Evolutionary conservation across 2,329 filamentous ascomycete species (phyloP).

Genomic region (Beauveria medogensis): DNA sequence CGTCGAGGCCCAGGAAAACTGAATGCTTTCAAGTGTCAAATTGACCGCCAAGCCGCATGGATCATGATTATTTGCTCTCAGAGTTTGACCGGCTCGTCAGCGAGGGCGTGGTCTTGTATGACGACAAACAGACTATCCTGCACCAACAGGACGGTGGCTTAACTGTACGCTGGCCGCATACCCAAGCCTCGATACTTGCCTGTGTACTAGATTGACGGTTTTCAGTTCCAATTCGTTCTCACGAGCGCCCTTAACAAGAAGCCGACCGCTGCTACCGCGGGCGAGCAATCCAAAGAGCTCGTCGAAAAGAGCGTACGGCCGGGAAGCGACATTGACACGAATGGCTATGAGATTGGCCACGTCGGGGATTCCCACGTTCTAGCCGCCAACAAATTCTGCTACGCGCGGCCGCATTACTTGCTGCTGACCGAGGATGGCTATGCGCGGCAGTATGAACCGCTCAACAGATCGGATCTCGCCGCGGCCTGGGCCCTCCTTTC

Average conservation of each 20-base stretch:
- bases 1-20: neutral
- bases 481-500: slow-evolving; percentile 27
- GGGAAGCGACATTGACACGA: slow-evolving; percentile 34
- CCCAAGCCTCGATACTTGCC: neutral
- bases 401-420: slow-evolving; percentile 38
- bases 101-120: slow-evolving; percentile 11
- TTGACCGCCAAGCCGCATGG: neutral
- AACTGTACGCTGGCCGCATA: neutral
- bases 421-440: slow-evolving; percentile 39
- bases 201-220: neutral
- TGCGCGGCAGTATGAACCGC: slow-evolving; percentile 35
- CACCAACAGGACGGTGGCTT: slow-evolving; percentile 4
- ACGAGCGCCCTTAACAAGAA: slow-evolving; percentile 11
- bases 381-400: slow-evolving; percentile 40
- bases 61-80: neutral
- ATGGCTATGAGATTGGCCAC: slow-evolving; percentile 31
- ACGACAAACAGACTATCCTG: slow-evolving; percentile 9
- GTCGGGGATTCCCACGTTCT: slow-evolving; percentile 36
- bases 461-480: slow-evolving; percentile 31
- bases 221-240: slow-evolving; percentile 11
- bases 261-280: slow-evolving; percentile 1
- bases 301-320: slow-evolving; percentile 13
- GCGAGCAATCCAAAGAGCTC: neutral
- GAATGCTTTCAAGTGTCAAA: neutral
- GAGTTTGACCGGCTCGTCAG: slow-evolving; percentile 11